Evolutionary conservation across 768 basidiomycete genomes (phyloP).

Genomic region (Tylopilus rubrobrunneus): DNA sequence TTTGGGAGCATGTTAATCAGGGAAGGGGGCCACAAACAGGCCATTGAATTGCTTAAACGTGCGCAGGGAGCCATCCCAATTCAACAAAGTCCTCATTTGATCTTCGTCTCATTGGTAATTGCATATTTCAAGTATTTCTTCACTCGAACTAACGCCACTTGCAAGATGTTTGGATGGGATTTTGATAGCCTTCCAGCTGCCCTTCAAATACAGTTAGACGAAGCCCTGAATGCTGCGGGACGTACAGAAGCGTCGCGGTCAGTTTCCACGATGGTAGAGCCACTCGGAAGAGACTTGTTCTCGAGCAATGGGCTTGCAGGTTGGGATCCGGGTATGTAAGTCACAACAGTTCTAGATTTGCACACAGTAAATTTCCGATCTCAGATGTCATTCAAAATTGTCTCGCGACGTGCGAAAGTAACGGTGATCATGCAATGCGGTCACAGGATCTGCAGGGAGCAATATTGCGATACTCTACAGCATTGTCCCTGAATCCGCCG

Average conservation of each 20-base stretch:
- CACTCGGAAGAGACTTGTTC: not conserved
- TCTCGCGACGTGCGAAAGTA: too few species aligned
- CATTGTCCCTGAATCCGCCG: not conserved
- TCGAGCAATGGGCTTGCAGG: not conserved
- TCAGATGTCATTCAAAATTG: too few species aligned
- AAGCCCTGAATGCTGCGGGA: not conserved
- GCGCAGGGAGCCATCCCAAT: not conserved
- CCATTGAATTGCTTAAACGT: not conserved
- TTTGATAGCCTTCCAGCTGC: constrained; percentile 3
- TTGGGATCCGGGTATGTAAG: not conserved
- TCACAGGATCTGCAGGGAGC: not conserved
- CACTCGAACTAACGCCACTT: not conserved
- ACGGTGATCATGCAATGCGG: too few species aligned
- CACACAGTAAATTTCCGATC: not conserved
- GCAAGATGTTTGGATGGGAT: constrained; percentile 14
- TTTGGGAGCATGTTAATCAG: not conserved
- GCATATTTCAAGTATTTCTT: not conserved
- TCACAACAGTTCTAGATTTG: not conserved
- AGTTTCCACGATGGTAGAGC: not conserved
- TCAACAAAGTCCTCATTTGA: not conserved
- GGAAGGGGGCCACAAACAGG: not conserved
- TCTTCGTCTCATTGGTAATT: not conserved
- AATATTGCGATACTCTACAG: not conserved
- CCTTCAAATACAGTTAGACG: not conserved
- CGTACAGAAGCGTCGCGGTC: not conserved